Base-by-base conservation (phyloP, 2,329 filamentous ascomycete species). In the Akanthomyces uredinophilus region DNA sequence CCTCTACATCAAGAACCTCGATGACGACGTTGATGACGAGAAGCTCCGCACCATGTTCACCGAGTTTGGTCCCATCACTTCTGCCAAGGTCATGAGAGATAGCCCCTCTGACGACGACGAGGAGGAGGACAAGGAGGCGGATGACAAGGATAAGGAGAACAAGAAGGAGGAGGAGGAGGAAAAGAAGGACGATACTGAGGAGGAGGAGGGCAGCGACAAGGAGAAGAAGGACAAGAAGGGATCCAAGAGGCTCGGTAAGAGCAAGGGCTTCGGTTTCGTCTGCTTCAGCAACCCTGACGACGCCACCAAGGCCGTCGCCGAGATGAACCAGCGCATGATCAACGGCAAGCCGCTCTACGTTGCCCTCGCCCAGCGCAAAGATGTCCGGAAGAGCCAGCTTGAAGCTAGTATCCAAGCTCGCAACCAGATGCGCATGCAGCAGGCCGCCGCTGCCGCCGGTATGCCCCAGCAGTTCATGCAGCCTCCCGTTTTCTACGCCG, bases 291-390 rank as follows among this genome's bases (percentile, higher is more conserved):
- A 96, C 84, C 93, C 95, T 64, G 95, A 99, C 72, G 95, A 99
- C 77, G 95, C 95, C 68, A 97, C 94, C 81, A 98, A 98, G 87
- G 95, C 95, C 67, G 94, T 99, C 67, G 92, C 93, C 65, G 95
- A 99, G 79, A 97, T 98, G 92, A 99, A 99, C 84, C 94, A 98
- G 84, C 92, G 95, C 78, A 99, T 99, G 95, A 84, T 98, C 69
- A 90, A 93, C 77, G 86, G 86, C 81, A 99, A 99, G 87, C 95
- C 95, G 63, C 85, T 99, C 65, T 99, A 99, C 75, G 95, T 99
- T 72, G 95, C 95, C 70, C 87, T 99, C 68, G 95, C 95, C 67
- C 95, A 99, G 85, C 94, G 95, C 81, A 99, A 99, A 87, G 95
- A 99, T 79, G 94, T 99, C 72, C 93, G 95, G 79, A 96, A 97